Percentiles rank a stretch among this genome's conserved stretches.
Evolutionary conservation across 2,329 filamentous ascomycete genomes (phyloP).

Genomic region (Magnaporthiopsis rhizophila): DNA sequence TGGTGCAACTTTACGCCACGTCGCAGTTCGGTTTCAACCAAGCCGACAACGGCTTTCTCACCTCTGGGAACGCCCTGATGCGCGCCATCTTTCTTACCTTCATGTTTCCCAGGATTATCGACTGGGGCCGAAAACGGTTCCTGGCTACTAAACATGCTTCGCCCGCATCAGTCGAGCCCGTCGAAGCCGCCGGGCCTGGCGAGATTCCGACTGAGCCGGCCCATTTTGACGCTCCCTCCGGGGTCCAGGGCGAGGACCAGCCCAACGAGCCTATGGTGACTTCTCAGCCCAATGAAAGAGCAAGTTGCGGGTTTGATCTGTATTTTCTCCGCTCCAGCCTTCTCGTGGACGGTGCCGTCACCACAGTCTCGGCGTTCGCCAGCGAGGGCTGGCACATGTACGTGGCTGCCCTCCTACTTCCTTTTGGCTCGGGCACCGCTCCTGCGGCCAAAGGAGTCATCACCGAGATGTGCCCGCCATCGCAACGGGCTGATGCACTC

Average conservation of each 20-base stretch:
- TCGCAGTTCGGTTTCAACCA: constrained; percentile 46
- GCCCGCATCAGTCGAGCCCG: background rate
- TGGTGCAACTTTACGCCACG: constrained; percentile 54
- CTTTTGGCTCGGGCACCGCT: constrained; percentile 61
- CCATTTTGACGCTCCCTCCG: constrained; percentile 32
- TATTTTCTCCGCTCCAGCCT: constrained; percentile 60
- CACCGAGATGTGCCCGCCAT: constrained; percentile 57
- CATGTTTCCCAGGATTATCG: constrained; percentile 45
- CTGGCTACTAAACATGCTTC: background rate
- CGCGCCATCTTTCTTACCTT: constrained; percentile 47
- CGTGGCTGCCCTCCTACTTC: constrained; percentile 56
- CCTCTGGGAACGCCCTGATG: constrained; percentile 47
- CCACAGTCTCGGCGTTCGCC: constrained; percentile 54
- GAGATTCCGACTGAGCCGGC: constrained; percentile 29
- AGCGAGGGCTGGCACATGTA: constrained; percentile 62
- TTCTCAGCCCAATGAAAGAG: constrained; percentile 28
- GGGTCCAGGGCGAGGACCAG: constrained; percentile 34
- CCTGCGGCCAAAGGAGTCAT: constrained; percentile 67
- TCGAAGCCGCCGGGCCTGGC: background rate
- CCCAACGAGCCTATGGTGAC: constrained; percentile 36
- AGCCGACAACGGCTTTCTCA: constrained; percentile 47
- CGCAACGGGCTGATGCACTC: constrained; percentile 56
- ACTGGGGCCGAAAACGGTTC: constrained; percentile 20
- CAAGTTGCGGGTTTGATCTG: constrained; percentile 55
- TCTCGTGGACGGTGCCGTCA: constrained; percentile 56